Base-by-base conservation (phyloP, 345 rosid species). In the Erysimum cheiranthoides region DNA sequence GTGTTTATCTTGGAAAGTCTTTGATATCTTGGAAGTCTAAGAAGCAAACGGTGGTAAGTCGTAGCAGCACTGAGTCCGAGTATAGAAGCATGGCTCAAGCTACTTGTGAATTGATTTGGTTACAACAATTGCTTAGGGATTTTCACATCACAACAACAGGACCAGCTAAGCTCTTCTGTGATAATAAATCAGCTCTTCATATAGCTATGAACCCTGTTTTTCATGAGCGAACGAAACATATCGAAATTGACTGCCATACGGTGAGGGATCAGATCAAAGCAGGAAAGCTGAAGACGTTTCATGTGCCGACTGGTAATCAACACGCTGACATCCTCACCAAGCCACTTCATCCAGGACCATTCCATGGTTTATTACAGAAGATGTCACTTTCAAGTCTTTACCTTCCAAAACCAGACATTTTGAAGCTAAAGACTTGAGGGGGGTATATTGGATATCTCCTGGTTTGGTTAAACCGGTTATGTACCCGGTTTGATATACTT, bases 91-190 rank as follows among this genome's bases (percentile, higher is more conserved):
- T 18, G 1, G 66, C 47, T 6, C 5, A 11, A 0, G 32, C 47
- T 0, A 36, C 66, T 0, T 61, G 31, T 18, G 17, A 38, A 0
- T 1, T 38, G 0, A 25, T 38, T 3, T 61, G 47, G 66, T 5
- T 61, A 0, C 31, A 38, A 0, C 31, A 61, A 0, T 3, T 61
- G 0, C 11, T 61, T 0, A 21, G 6, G 0, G 66, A 36, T 6
- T 0, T 61, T 0, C 10, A 21, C 0, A 5, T 61, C 0, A 11
- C 0, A 1, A 11, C 34, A 0, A 8, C 43, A 1, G 8, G 7
- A 8, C 28, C 32, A 0, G 3, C 47, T 0, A 61, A 61, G 4
- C 0, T 61, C 0, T 61, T 61, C 0, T 60, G 63, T 35, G 63
- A 59, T 10, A 59, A 35, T 2, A 59, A 59, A 0, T 59, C 30